Conservation (phyloP, 2,329 filamentous ascomycete species). For the Claviceps africana region DNA sequence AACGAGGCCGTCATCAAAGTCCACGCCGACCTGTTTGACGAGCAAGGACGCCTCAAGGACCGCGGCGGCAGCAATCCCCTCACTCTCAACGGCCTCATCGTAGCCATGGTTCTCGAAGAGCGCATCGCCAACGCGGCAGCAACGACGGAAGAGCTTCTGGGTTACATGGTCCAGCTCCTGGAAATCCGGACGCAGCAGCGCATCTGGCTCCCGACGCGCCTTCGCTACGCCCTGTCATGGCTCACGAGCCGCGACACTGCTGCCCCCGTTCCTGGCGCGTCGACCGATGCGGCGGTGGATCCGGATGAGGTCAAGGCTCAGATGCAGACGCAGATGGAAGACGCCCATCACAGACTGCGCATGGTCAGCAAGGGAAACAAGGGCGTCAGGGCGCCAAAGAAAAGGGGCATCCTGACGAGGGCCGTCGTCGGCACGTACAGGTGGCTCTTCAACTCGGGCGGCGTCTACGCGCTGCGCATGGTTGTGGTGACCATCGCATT, state of each 20-base stretch:
- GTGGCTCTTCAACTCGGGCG: conserved; percentile 29
- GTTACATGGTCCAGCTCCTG: conserved; percentile 22
- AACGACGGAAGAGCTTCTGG: conserved; percentile 21
- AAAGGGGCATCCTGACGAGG: conserved; percentile 10
- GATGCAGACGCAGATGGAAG: conserved; percentile 14
- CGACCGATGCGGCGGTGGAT: conserved; percentile 8
- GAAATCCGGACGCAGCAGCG: conserved; percentile 19
- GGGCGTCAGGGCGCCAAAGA: conserved; percentile 4
- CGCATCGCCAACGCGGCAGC: conserved; percentile 17
- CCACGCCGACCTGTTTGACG: conserved; percentile 27
- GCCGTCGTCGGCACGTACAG: conserved; percentile 18
- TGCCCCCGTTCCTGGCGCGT: conserved; percentile 9
- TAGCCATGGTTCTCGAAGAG: conserved; percentile 34
- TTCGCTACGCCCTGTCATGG: conserved; percentile 27
- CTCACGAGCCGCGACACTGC: conserved; percentile 13
- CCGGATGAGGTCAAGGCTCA: conserved; percentile 12
- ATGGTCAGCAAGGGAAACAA: conserved; percentile 17
- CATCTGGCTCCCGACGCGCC: conserved; percentile 28
- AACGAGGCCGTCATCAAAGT: conserved; percentile 26
- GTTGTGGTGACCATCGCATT: conserved; percentile 31
- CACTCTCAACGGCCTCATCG: conserved; percentile 24
- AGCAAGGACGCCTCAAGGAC: conserved; percentile 21
- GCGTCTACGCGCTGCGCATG: conserved; percentile 33
- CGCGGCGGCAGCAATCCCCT: conserved; percentile 11
- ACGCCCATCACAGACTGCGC: conserved; percentile 22